A percentile compares a stretch with the other conserved stretches of the same genome.
Evolutionary conservation across 2,329 filamentous ascomycete species (phyloP).

Genomic region (Myrmaecium sp.): DNA sequence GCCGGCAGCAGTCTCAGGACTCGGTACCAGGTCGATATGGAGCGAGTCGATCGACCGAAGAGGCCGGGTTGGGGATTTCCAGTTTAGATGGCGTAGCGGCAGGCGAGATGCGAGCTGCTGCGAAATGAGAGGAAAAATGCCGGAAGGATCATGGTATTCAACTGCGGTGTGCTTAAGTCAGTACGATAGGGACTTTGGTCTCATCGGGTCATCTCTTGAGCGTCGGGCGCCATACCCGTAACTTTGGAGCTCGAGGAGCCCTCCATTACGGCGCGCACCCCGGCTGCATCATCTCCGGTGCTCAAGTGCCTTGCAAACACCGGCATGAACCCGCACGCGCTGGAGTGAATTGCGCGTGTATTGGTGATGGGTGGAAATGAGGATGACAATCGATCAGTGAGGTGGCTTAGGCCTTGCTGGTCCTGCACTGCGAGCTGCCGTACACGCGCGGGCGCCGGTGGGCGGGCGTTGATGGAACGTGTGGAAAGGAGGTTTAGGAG

Average conservation of each 20-base stretch:
- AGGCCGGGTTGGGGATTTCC: conserved; percentile 87
- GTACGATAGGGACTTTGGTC: not conserved
- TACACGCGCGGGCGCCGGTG: no score
- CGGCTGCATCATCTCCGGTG: conserved; percentile 18
- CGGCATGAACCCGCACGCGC: not conserved
- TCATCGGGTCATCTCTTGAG: not conserved
- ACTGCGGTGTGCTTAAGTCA: conserved; percentile 35
- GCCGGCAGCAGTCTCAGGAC: conserved; percentile 27
- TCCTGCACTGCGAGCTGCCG: no score
- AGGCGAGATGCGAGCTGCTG: conserved; percentile 62
- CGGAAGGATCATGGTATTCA: conserved; percentile 89
- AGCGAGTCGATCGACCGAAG: conserved; percentile 86
- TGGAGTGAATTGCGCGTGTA: no score
- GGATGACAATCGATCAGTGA: no score
- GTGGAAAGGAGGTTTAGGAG: no score
- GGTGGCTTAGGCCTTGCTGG: no score
- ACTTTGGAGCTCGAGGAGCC: conserved; percentile 31
- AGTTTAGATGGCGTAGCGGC: conserved; percentile 81
- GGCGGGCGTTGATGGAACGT: no score
- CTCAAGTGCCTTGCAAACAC: conserved; percentile 13
- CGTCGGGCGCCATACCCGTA: conserved; percentile 22
- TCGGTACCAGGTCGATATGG: conserved; percentile 69
- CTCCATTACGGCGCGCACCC: conserved; percentile 20
- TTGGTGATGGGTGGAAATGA: no score
- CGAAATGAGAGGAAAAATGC: conserved; percentile 68